Evolutionary conservation across 345 rosid genomes (phyloP).

Genomic region (Anastatica hierochuntica): DNA sequence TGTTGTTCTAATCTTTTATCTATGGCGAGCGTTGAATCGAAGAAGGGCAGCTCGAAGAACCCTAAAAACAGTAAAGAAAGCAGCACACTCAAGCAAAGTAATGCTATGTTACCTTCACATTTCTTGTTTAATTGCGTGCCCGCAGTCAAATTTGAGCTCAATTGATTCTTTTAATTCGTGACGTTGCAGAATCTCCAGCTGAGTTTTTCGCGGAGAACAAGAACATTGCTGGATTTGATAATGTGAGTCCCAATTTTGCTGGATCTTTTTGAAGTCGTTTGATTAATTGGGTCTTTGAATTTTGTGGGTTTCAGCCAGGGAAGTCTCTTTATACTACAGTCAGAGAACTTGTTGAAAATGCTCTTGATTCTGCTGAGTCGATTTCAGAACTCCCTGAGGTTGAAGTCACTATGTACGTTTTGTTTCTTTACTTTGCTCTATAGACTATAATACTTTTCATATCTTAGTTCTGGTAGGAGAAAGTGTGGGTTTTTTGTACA

Average conservation of each 20-base stretch:
- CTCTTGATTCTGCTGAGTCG: conserved; percentile 92
- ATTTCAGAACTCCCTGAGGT: conserved; percentile 82
- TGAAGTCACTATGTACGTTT: conserved; percentile 71
- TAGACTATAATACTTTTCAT: not conserved
- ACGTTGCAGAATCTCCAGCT: conserved; percentile 82
- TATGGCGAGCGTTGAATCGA: conserved; percentile 38
- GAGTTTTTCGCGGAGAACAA: conserved; percentile 98
- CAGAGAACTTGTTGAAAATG: conserved; percentile 87
- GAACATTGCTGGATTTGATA: conserved; percentile 97
- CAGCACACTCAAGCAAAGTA: conserved; percentile 87
- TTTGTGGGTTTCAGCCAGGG: conserved; percentile 59
- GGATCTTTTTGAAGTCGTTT: not conserved
- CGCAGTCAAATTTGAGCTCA: not conserved
- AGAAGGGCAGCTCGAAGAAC: conserved; percentile 57
- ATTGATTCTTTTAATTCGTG: not conserved
- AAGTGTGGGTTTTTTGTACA: not conserved
- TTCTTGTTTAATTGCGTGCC: not conserved
- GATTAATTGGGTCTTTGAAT: not conserved
- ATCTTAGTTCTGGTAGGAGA: conserved; percentile 2
- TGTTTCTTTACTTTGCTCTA: not conserved
- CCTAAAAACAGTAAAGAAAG: conserved; percentile 53
- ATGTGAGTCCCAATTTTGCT: conserved; percentile 37
- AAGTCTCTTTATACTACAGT: conserved; percentile 83
- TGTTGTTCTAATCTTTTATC: no score
- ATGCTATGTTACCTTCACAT: not conserved